Evolutionary conservation across 2,329 filamentous ascomycete species (phyloP).

Genomic region (Penicillium sclerotiorum): DNA sequence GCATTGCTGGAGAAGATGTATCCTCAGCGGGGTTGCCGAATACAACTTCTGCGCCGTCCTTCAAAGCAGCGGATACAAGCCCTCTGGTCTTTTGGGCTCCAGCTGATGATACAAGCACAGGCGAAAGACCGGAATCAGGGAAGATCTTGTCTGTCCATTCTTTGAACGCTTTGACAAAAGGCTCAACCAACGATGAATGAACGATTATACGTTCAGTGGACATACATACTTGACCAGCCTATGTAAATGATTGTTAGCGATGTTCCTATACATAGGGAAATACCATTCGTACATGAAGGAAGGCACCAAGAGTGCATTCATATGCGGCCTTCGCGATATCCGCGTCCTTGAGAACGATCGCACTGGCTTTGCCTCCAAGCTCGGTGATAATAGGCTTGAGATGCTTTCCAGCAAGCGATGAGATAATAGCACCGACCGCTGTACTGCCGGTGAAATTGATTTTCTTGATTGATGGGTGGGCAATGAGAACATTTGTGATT

Average conservation of each 20-base stretch:
- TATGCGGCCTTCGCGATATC: slow-evolving; percentile 13
- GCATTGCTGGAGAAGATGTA: neutral
- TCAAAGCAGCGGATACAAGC: neutral
- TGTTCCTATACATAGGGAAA: no score
- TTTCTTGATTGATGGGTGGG: slow-evolving; percentile 9
- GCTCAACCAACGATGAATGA: no score
- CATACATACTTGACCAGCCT: slow-evolving; percentile 11
- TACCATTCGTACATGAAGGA: neutral
- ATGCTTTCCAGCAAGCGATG: slow-evolving; percentile 3
- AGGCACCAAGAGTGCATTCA: slow-evolving; percentile 4
- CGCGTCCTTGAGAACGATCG: slow-evolving; percentile 17
- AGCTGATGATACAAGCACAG: neutral
- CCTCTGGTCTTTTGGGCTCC: neutral
- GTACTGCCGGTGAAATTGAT: slow-evolving; percentile 17
- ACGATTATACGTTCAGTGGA: slow-evolving; percentile 10
- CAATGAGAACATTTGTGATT: slow-evolving; percentile 40
- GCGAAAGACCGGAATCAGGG: neutral
- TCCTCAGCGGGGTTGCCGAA: neutral
- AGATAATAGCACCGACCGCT: slow-evolving; percentile 13
- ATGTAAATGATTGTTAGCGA: no score
- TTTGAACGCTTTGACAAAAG: neutral
- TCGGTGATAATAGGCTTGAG: slow-evolving; percentile 16
- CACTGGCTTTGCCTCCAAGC: slow-evolving; percentile 16
- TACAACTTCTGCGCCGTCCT: neutral
- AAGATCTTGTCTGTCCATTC: neutral